These are phyloP conservation scores for Nasturtium officinale DNA, from an alignment of 345 rosid genomes.

Conservation along the genomic window DNA sequence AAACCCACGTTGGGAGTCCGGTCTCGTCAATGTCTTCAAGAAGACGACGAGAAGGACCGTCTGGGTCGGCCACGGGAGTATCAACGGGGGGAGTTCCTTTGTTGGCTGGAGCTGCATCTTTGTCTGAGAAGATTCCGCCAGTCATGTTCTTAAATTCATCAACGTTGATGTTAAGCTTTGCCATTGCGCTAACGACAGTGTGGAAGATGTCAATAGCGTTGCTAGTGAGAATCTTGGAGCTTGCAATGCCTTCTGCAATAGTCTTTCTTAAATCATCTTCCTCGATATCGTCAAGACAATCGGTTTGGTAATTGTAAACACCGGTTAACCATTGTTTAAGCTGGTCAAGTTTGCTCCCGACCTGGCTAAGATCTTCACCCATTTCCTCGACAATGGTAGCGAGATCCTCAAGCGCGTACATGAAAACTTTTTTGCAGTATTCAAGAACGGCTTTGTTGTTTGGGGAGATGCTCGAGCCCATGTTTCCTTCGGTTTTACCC, in stretches of 20 bases:
- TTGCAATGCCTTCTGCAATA: constrained; percentile 36
- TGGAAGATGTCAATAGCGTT: constrained; percentile 62
- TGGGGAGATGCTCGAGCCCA: constrained; percentile 42
- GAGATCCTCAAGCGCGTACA: constrained; percentile 46
- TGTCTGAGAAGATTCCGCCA: constrained; percentile 26
- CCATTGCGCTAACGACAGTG: constrained; percentile 45
- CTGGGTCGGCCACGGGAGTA: constrained; percentile 39
- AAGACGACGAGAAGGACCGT: constrained; percentile 53
- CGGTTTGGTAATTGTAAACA: constrained; percentile 57
- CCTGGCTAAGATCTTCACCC: constrained; percentile 44
- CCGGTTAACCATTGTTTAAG: constrained; percentile 59
- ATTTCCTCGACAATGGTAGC: constrained; percentile 41
- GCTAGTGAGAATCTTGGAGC: constrained; percentile 49
- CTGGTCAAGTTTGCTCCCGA: constrained; percentile 42
- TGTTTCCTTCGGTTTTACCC: constrained; percentile 36
- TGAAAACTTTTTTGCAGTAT: constrained; percentile 45
- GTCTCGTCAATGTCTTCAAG: constrained; percentile 41
- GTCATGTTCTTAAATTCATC: constrained; percentile 38
- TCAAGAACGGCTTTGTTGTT: constrained; percentile 49
- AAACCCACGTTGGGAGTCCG: constrained; percentile 65
- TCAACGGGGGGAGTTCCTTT: constrained; percentile 25
- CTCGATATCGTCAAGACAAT: constrained; percentile 61
- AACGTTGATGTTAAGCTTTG: constrained; percentile 37
- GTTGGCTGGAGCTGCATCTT: constrained; percentile 17
- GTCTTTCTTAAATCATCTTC: constrained; percentile 38